Evolutionary conservation across 1,284 basidiomycete genomes (phyloP), one percentile per base, ranked within the genome.

Genomic region (Malassezia dermatis): DNA sequence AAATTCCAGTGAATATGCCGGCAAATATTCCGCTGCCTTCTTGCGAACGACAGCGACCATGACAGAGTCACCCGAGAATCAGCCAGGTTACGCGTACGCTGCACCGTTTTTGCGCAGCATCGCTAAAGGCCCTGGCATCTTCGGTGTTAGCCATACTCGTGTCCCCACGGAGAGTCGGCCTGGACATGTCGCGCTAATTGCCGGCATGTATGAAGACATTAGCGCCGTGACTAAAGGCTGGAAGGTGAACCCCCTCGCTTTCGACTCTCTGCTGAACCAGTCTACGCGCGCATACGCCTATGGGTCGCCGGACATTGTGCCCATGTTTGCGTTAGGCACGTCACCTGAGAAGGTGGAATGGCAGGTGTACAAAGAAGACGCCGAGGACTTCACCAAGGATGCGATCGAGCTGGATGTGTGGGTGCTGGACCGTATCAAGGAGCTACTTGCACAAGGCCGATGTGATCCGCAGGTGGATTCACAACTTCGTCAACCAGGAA

Each of bases 161-260:
- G 88, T 91, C 2, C 88, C 88, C 12, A 91, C 89, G 1, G 89
- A 91, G 67, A 87, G 84, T 75, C 78, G 89, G 23, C 88, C 88
- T 2, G 89, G 88, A 7, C 89, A 78, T 51, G 88, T 91, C 27
- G 88, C 88, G 26, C 81, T 91, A 58, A 89, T 91, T 63, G 89
- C 85, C 32, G 88, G 88, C 8, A 89, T 90, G 86, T 90, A 91
- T 71, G 89, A 91, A 75, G 88, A 91, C 65, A 87, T 89, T 5
- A 88, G 86, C 5, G 88, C 88, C 12, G 88, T 91, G 27, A 89
- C 85, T 0, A 60, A 86, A 84, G 82, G 87, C 51, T 89, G 87
- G 87, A 89, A 89, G 78, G 81, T 83, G 5, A 91, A 91, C 75
- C 89, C 88, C 26, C 85, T 89, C 30, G 82, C 87, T 58, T 91